These are phyloP conservation scores for Shiraia sp. DNA, from an alignment of 2,329 filamentous ascomycete genomes.

Conservation along the genomic window DNA sequence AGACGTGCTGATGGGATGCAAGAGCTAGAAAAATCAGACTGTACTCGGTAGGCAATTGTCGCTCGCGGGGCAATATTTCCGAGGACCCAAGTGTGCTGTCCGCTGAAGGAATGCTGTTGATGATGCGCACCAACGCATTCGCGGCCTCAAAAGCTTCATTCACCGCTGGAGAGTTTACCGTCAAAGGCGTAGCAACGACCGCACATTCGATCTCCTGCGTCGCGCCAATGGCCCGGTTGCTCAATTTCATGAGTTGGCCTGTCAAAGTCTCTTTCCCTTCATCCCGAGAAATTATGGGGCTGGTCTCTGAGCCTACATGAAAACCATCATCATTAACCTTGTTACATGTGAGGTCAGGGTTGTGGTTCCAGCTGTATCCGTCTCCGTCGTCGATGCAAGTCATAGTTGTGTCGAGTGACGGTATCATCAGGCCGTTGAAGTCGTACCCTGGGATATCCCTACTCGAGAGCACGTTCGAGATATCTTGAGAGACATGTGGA, in stretches of 20 bases:
- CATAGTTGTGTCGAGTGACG: neutral
- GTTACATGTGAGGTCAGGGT: neutral
- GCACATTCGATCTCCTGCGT: neutral
- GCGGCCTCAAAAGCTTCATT: constrained; percentile 5
- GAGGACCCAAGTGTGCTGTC: neutral
- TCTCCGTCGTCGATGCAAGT: neutral
- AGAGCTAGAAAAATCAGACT: constrained; percentile 1
- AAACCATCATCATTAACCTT: neutral
- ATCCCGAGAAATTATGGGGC: neutral
- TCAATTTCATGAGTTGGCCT: neutral
- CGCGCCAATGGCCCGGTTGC: neutral
- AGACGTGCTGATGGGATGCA: constrained; percentile 1
- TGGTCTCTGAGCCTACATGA: no score
- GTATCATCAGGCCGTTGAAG: neutral
- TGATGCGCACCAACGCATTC: constrained; percentile 3
- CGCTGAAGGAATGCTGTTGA: constrained; percentile 4
- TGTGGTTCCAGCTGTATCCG: neutral
- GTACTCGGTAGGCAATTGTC: neutral
- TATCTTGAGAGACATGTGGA: neutral
- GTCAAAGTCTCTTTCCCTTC: neutral
- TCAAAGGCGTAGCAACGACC: neutral
- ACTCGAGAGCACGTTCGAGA: neutral
- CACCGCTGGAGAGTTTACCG: constrained; percentile 1
- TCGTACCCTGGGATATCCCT: neutral
- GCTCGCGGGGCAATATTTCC: neutral